Evolutionary conservation across 2,329 filamentous ascomycete genomes (phyloP).

Genomic region (Diaporthe ilicicola): DNA sequence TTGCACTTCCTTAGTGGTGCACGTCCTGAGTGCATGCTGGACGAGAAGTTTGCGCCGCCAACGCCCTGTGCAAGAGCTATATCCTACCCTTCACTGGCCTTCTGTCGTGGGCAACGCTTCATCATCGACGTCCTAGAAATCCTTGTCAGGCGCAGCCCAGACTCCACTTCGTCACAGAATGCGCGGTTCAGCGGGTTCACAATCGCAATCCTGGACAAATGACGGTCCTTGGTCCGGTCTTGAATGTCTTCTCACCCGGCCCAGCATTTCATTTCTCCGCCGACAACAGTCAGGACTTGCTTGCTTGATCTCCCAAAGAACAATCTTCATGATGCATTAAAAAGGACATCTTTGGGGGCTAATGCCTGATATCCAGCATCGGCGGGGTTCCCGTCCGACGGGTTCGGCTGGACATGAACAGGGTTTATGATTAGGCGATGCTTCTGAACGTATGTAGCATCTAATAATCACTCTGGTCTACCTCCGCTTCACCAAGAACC

Average conservation of each 20-base stretch:
- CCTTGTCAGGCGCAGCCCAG: too few relatives aligned
- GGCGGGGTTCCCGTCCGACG: not conserved
- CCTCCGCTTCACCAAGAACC: conserved; percentile 53
- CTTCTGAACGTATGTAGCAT: too few relatives aligned
- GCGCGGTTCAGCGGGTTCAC: too few relatives aligned
- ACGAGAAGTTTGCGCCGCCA: not conserved
- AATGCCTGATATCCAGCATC: not conserved
- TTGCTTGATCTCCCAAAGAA: not conserved
- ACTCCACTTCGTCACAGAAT: not conserved
- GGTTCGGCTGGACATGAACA: not conserved
- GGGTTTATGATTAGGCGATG: not conserved
- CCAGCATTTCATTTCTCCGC: not conserved
- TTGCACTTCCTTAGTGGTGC: not conserved
- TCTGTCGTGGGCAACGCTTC: not conserved
- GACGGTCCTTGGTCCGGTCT: not conserved
- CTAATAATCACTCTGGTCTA: not conserved
- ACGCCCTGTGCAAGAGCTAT: not conserved
- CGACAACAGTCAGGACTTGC: too few relatives aligned
- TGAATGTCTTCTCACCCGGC: too few relatives aligned
- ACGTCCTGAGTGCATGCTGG: not conserved
- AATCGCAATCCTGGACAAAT: too few relatives aligned
- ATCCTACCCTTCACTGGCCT: not conserved
- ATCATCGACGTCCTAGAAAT: not conserved
- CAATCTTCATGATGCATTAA: not conserved
- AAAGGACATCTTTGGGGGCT: not conserved